Percentiles rank a stretch among this genome's conserved stretches.
Evolutionary conservation across 495 filamentous ascomycete species (phyloP).

Genomic region (Haplographium delicatum): DNA sequence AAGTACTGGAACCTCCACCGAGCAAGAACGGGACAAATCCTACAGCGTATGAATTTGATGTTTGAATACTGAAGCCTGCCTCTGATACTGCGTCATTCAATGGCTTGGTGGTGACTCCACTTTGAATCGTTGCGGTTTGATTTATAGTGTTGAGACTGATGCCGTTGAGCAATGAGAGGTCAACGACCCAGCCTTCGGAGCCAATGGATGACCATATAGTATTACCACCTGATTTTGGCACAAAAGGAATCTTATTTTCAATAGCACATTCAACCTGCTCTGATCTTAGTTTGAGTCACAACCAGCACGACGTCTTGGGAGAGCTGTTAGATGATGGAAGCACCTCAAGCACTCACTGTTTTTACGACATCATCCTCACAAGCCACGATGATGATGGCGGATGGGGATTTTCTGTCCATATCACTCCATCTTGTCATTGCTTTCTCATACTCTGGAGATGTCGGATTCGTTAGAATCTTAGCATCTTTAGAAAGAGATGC

Average conservation of each 20-base stretch:
- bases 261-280: slow-evolving; percentile 21
- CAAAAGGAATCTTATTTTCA: slow-evolving; percentile 26
- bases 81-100: slow-evolving; percentile 22
- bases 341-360: no score
- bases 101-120: slow-evolving; percentile 30
- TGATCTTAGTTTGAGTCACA: background rate
- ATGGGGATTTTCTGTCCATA: background rate
- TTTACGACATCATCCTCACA: background rate
- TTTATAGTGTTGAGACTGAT: slow-evolving; percentile 22
- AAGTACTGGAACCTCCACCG: slow-evolving; percentile 51
- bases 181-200: slow-evolving; percentile 31
- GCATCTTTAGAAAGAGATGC: background rate
- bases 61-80: slow-evolving; percentile 18
- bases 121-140: slow-evolving; percentile 22
- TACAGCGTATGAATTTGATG: slow-evolving; percentile 46
- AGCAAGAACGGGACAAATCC: slow-evolving; percentile 53
- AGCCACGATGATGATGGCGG: background rate
- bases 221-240: slow-evolving; percentile 30
- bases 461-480: background rate
- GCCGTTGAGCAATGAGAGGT: slow-evolving; percentile 27
- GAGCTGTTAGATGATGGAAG: background rate
- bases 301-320: background rate
- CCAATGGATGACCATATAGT: slow-evolving; percentile 30
- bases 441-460: background rate
- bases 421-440: slow-evolving; percentile 2